Conservation (phyloP, 1,139 yeast species). For the Scheffersomyces illinoinensis region DNA sequence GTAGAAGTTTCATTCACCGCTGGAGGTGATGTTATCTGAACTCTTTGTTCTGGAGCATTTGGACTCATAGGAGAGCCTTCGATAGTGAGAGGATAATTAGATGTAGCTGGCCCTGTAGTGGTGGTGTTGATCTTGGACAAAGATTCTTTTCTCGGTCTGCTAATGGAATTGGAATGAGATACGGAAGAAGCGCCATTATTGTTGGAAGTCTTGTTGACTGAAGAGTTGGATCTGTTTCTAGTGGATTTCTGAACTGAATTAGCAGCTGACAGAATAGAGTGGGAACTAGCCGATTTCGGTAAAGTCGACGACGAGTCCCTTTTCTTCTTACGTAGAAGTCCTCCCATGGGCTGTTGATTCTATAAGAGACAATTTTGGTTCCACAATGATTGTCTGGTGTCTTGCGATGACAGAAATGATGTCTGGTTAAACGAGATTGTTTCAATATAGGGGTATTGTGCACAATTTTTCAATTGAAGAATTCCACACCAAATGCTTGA, state of each 20-base stretch:
- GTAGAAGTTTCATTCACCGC: not conserved
- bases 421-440: not conserved
- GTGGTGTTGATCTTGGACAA: not conserved
- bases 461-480: not conserved
- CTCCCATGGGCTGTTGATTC: not conserved
- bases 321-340: not conserved
- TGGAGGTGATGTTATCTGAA: not conserved
- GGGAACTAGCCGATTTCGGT: not conserved
- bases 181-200: not conserved
- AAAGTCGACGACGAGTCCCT: not conserved
- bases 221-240: not conserved
- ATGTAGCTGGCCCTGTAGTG: not conserved
- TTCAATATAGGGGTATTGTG: not conserved
- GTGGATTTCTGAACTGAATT: not conserved
- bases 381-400: not conserved
- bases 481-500: not conserved
- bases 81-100: not conserved
- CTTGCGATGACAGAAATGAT: not conserved
- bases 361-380: not conserved
- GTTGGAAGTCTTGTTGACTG: not conserved
- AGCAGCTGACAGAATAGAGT: not conserved
- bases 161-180: not conserved
- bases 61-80: not conserved
- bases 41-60: not conserved
- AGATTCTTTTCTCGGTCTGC: not conserved